Evolutionary conservation across 768 basidiomycete species (phyloP).

Genomic region (Nevesoporus exiguus): DNA sequence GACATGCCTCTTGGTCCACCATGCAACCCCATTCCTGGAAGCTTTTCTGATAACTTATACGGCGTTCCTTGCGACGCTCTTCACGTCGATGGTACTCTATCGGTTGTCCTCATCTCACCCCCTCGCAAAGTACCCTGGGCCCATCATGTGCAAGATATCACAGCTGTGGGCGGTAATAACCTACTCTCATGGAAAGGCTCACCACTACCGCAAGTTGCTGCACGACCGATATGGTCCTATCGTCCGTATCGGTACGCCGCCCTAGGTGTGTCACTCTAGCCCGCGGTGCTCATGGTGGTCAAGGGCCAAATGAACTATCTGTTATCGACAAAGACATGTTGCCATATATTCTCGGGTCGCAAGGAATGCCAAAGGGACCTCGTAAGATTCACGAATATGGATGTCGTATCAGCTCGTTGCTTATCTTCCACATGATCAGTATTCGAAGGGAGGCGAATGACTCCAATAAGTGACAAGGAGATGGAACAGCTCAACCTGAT

Average conservation of each 20-base stretch:
- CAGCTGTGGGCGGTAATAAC: constrained; percentile 29
- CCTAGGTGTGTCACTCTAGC: not conserved
- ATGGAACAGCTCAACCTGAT: constrained; percentile 13
- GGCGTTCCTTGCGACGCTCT: constrained; percentile 19
- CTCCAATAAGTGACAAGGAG: constrained; percentile 14
- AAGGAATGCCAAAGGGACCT: constrained; percentile 30
- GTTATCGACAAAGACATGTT: constrained; percentile 22
- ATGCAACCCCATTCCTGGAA: not conserved
- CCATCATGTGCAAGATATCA: constrained; percentile 27
- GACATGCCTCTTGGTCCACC: constrained; percentile 8
- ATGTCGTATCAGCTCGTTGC: not conserved
- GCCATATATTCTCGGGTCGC: constrained; percentile 26
- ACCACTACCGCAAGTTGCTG: constrained; percentile 19
- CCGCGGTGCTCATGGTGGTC: constrained; percentile 2
- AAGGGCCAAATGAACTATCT: constrained; percentile 40
- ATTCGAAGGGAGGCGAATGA: constrained; percentile 22
- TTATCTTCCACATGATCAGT: constrained; percentile 11
- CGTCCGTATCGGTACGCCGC: constrained; percentile 31
- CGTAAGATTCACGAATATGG: constrained; percentile 16
- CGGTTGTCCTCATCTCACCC: constrained; percentile 40
- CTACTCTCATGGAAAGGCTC: constrained; percentile 17
- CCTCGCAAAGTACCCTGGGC: constrained; percentile 38
- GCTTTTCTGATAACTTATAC: constrained; percentile 14
- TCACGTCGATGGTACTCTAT: constrained; percentile 31
- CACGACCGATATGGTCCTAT: constrained; percentile 33